Conservation (phyloP, 495 filamentous ascomycete genomes). For the Penicillium malachiteum region DNA sequence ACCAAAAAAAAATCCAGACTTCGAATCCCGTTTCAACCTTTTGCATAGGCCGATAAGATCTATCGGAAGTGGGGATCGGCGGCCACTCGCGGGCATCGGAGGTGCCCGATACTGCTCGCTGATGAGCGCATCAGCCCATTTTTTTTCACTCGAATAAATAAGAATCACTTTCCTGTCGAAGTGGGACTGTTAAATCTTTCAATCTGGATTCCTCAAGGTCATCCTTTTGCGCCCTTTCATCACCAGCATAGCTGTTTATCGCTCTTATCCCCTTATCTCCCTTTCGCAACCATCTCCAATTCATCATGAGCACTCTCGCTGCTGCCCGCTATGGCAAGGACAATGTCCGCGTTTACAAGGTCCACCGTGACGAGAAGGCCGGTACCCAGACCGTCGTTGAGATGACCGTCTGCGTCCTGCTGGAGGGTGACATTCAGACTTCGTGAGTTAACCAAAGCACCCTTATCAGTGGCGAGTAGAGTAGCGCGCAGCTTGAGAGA, state of each 20-base stretch:
- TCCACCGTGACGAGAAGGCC: slow-evolving; percentile 72
- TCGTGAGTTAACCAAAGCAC: slow-evolving; percentile 56
- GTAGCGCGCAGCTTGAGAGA: no score
- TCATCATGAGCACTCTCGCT: slow-evolving; percentile 50
- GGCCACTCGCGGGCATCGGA: slow-evolving; percentile 45
- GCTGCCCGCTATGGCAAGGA: slow-evolving; percentile 91
- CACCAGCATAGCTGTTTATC: slow-evolving; percentile 1
- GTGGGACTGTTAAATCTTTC: slow-evolving; percentile 1
- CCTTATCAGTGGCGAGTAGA: slow-evolving; percentile 4
- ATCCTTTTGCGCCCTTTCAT: not conserved
- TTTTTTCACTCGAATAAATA: slow-evolving; percentile 14
- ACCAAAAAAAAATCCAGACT: not conserved
- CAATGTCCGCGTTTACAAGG: slow-evolving; percentile 97
- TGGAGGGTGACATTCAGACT: slow-evolving; percentile 86
- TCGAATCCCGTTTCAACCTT: not conserved
- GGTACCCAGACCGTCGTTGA: slow-evolving; percentile 83
- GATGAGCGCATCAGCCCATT: slow-evolving; percentile 18
- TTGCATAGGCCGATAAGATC: slow-evolving; percentile 7
- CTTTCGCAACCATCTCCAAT: slow-evolving; percentile 1
- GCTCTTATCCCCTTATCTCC: slow-evolving; percentile 1
- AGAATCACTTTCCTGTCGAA: slow-evolving; percentile 4
- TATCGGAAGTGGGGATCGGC: slow-evolving; percentile 28
- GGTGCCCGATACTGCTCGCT: slow-evolving; percentile 37
- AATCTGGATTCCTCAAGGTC: not conserved
- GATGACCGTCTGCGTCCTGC: slow-evolving; percentile 87